Base-by-base conservation (phyloP, 192 early-diverging fungal species). In the Backusella tarrabulga region DNA sequence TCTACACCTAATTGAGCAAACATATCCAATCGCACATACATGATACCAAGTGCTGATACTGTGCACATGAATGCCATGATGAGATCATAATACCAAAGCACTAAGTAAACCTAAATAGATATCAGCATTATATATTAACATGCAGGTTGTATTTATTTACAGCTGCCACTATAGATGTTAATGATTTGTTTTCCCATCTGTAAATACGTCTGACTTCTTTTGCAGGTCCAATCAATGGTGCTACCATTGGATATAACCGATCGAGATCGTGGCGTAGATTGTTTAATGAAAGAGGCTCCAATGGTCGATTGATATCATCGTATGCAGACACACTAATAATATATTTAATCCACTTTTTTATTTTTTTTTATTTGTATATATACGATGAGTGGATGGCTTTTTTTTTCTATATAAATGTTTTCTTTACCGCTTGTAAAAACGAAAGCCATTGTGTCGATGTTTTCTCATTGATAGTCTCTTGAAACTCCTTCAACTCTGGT, bases 41-140 rank as follows among this genome's bases (percentile, higher is more conserved):
- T 21, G 5, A 80, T 70, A 36, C 67, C 32, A 34, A 68, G 68
- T 14, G 52, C 36, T 15, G 52, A 40, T 4, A n/a, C 29, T 6
- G 70, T 38, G 54, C 38, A 72, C 7, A 72, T 26, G 26, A 76
- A 67, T 0, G 79, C 23, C 19, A 80, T 19, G 32, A 80, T 67
- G 3, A 80, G 50, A 60, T 80, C 79, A 14, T 75, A 68, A 14
- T 76, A 80, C 79, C 79, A 80, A 23, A 80, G 29, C 11, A 41
- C 26, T 32, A 70, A 14, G 42, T 80, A 80, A 19, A 76, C 14
- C 79, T 80, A 67, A 6, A 21, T n/a, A 52, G 50, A 14, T 23
- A 35, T 34, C 1, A 56, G 32, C n/a, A 44, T 26, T n/a, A 32
- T 23, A 34, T 5, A 5, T 26, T 0, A 34, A 14, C 9, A 38